Base-by-base conservation (phyloP, 768 basidiomycete genomes). In the Boletellus sp. region DNA sequence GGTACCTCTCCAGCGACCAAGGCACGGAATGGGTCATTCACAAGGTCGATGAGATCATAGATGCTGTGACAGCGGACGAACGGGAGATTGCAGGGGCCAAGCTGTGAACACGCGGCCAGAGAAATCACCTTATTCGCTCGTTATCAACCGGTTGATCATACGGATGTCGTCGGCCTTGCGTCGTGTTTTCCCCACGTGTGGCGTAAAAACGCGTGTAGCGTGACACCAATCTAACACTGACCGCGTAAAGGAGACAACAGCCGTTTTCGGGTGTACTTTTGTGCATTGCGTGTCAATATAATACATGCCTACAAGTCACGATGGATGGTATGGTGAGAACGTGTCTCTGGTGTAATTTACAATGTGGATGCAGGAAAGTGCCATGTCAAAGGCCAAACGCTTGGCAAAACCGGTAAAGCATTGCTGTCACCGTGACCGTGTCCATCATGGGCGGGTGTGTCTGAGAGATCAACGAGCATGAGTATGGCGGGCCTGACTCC, bases 401-500 rank as follows among this genome's bases (percentile, higher is more conserved):
- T 51, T 70, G 74, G 58, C 85, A 87, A 67, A 89, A 87, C 42
- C 90, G 84, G 71, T 87, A 90, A 32, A 92, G 75, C 88, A 91
- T 90, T 47, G 82, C 81, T 24, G 89, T 89, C 57, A 92, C 82
- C 23, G 85, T 85, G 53, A 92, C 88, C 39, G 80, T 83, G 74
- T 92, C 88, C 90, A 92, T 92, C 69, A 92, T 84, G 57, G 90
- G 90, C 45, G 88, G 89, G 64, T 90, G 89, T 76, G 82, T 87
- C 88, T 90, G 63, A 45, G 63, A 45, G 51, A 43, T 45, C 54
- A 55, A 44, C 44, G 28, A 53, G 57, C 52, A 58, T 68, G 48
- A 70, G 59, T 26, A 50, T 39, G 9, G 28, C 41, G 54, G 63
- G 57, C 52, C 46, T 44, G 45, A 55, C 51, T 48, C 53, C 37